Evolutionary conservation across 2,329 filamentous ascomycete genomes (phyloP).

Genomic region (Cladosporium sp.): DNA sequence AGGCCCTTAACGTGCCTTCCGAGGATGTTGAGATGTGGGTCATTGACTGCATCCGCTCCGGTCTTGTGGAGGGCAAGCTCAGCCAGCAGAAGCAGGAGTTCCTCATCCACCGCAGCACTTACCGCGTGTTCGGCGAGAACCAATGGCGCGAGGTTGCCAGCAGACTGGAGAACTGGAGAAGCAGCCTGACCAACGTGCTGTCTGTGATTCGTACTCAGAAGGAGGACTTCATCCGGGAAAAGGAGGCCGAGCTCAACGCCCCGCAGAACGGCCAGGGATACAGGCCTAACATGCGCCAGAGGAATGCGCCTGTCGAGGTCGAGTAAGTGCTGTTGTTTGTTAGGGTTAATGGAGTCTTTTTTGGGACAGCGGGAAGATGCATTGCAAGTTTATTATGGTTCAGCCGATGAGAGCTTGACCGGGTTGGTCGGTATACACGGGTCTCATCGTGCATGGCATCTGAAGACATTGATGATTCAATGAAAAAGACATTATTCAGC

Average conservation of each 20-base stretch:
- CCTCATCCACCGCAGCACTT: slow-evolving; percentile 91
- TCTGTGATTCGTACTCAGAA: slow-evolving; percentile 75
- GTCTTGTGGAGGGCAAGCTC: slow-evolving; percentile 92
- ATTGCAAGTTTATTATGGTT: slow-evolving; percentile 12
- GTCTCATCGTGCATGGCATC: slow-evolving; percentile 10
- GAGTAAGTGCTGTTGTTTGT: slow-evolving; percentile 17
- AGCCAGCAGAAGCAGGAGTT: slow-evolving; percentile 90
- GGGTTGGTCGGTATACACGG: neutral
- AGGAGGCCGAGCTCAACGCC: slow-evolving; percentile 62
- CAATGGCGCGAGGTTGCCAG: slow-evolving; percentile 95
- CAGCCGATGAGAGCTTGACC: slow-evolving; percentile 9
- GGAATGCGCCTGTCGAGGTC: slow-evolving; percentile 26
- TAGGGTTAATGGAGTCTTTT: slow-evolving; percentile 12
- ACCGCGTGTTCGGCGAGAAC: slow-evolving; percentile 95
- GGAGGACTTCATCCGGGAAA: slow-evolving; percentile 68
- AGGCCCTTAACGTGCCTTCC: slow-evolving; percentile 73
- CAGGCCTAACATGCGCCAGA: slow-evolving; percentile 22
- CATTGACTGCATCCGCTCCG: slow-evolving; percentile 94
- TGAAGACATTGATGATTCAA: slow-evolving; percentile 14
- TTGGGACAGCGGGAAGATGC: slow-evolving; percentile 13
- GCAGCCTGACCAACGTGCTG: slow-evolving; percentile 73
- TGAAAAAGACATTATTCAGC: slow-evolving; percentile 14
- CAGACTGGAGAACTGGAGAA: slow-evolving; percentile 85
- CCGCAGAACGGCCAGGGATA: slow-evolving; percentile 20
- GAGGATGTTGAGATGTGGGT: slow-evolving; percentile 97